A percentile compares a stretch with the other conserved stretches of the same genome.
Conservation (phyloP, 83 land plant species). For the Diphasiastrum complanatum region DNA sequence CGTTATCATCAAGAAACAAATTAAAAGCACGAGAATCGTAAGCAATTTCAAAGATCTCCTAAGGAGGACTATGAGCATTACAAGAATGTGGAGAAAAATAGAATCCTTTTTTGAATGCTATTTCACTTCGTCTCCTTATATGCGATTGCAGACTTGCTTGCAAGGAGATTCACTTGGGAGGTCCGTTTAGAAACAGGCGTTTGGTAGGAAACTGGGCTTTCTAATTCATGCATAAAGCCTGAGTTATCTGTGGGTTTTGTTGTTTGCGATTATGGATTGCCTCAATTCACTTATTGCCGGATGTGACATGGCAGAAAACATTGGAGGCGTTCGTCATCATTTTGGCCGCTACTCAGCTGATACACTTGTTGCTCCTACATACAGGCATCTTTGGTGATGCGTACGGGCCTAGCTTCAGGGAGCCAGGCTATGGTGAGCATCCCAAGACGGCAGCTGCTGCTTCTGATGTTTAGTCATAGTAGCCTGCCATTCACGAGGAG, state of each 20-base stretch:
- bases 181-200: neutral
- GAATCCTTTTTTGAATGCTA: neutral
- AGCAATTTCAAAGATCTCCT: neutral
- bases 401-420: too few relatives aligned
- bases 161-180: slow-evolving; percentile 2
- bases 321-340: slow-evolving; percentile 15
- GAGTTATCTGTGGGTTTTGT: neutral
- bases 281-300: neutral
- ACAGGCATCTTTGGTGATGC: too few relatives aligned
- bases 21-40: neutral
- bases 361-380: slow-evolving; percentile 2
- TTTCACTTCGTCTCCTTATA: neutral
- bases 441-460: too few relatives aligned
- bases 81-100: neutral
- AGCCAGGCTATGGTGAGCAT: too few relatives aligned
- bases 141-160: neutral
- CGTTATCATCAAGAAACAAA: neutral
- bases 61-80: neutral
- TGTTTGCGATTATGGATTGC: neutral
- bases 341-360: neutral
- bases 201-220: neutral
- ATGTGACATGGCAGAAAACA: slow-evolving; percentile 5
- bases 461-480: too few relatives aligned
- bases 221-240: neutral
- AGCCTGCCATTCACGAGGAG: too few relatives aligned